Base-by-base conservation (phyloP, 2,329 filamentous ascomycete genomes). In the Tolypocladium tropicale region DNA sequence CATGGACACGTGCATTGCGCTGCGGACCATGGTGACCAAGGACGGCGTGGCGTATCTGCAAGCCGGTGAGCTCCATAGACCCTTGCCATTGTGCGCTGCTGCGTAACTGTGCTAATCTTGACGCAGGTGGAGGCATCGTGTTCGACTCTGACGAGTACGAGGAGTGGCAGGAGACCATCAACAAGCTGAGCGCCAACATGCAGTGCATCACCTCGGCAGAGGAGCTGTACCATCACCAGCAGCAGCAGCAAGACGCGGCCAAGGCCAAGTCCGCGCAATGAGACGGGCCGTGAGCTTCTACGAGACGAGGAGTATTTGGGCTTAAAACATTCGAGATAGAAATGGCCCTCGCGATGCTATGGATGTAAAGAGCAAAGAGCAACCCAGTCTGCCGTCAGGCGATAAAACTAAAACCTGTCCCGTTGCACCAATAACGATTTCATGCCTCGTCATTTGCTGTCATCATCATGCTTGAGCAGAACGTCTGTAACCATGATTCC, bases 1-100 rank as follows among this genome's bases (percentile, higher is more conserved):
- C 25, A 96, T 96, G 92, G 92, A 96, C 65, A 95, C 89, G 10
- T 86, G 83, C 65, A 86, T 86, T 63, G 83, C 83, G 16, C 79
- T 96, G 67, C 81, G 94, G 49, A 99, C 94, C 6, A 99, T 99
- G 94, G 73, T 96, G 66, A 81, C 93, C 59, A 96, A 96, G 76
- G 89, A 95, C 58, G 89, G 89, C 1, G 80, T 94, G 56, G 93
- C 91, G 3, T 97, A 96, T 74, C 78, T 99, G 60, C 94, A 99
- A 67, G 83, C 83, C n/a, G 82, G 81, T 77, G 63, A 69, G 77
- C 70, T 18, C 12, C 28, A 14, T 7, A n/a, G n/a, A n/a, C n/a
- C 53, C 25, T 23, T 51, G n/a, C n/a, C n/a, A n/a, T 28, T 34
- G 7, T 16, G 3, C 2, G 32, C 37, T 55, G 16, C 18, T 48